Conservation (phyloP, 2,329 filamentous ascomycete species). For the Xylaria arbuscula region DNA sequence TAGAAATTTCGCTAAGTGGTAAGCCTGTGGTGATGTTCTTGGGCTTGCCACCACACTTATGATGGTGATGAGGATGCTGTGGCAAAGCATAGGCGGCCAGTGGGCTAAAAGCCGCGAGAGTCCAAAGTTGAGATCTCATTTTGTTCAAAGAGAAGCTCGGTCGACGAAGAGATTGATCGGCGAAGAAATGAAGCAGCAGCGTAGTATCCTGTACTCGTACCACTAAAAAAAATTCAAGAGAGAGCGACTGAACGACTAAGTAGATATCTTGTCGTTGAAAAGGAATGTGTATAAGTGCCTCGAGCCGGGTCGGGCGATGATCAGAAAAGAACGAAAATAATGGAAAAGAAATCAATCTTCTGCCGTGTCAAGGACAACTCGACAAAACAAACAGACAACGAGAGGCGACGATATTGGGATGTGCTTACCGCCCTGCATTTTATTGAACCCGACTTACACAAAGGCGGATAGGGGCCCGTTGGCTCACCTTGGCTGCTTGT, state of each 20-base stretch:
- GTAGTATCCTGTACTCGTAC: constrained; percentile 27
- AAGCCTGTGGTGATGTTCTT: constrained; percentile 26
- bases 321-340: constrained; percentile 23
- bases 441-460: constrained; percentile 22
- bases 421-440: constrained; percentile 22
- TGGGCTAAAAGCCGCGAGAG: constrained; percentile 30
- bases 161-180: constrained; percentile 20
- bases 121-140: constrained; percentile 34
- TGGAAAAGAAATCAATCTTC: constrained; percentile 11
- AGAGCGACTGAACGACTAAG: constrained; percentile 15
- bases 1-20: constrained; percentile 23
- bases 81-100: constrained; percentile 29
- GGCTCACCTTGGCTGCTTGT: not conserved
- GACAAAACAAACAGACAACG: not conserved
- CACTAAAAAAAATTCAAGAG: not conserved
- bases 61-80: constrained; percentile 1
- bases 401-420: constrained; percentile 9
- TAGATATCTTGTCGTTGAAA: constrained; percentile 15
- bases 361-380: not conserved
- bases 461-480: constrained; percentile 21
- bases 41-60: constrained; percentile 26
- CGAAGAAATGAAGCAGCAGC: constrained; percentile 3
- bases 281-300: constrained; percentile 28
- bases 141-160: constrained; percentile 13
- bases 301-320: constrained; percentile 29